Conservation (phyloP, 805 yeast species). For the Henningerozyma blattae region DNA sequence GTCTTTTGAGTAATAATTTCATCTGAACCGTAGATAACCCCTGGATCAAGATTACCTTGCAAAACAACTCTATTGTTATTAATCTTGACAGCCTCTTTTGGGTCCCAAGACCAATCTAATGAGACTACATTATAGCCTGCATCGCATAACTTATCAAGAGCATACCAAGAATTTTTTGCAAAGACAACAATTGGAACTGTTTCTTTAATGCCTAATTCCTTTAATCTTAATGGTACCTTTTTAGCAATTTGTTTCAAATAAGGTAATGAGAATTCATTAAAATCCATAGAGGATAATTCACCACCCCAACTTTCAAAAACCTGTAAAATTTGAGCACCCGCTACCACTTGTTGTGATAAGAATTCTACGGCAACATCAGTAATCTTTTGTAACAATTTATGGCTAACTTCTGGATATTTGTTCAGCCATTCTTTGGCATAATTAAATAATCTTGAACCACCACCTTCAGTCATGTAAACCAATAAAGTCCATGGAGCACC, state of each 20-base stretch:
- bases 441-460: slow-evolving; percentile 84
- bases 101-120: slow-evolving; percentile 83
- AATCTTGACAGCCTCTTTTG: slow-evolving; percentile 69
- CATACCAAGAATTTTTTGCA: slow-evolving; percentile 97
- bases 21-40: slow-evolving; percentile 80
- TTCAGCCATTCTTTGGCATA: slow-evolving; percentile 89
- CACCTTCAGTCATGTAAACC: slow-evolving; percentile 97
- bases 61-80: slow-evolving; percentile 67
- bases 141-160: slow-evolving; percentile 71
- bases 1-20: slow-evolving; percentile 73
- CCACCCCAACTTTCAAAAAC: slow-evolving; percentile 98
- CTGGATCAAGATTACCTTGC: slow-evolving; percentile 96
- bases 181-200: slow-evolving; percentile 79
- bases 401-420: slow-evolving; percentile 61
- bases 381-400: slow-evolving; percentile 57
- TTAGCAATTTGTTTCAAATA: slow-evolving; percentile 67
- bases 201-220: slow-evolving; percentile 59
- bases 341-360: slow-evolving; percentile 85
- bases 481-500: slow-evolving; percentile 98
- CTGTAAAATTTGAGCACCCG: slow-evolving; percentile 97
- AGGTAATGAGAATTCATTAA: slow-evolving; percentile 79
- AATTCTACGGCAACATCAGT: slow-evolving; percentile 88
- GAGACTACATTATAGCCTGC: slow-evolving; percentile 82
- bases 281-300: slow-evolving; percentile 84
- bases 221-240: slow-evolving; percentile 54